These are phyloP conservation scores for Pisolithus sp. DNA, from an alignment of 768 basidiomycete genomes.

Conservation along the genomic window DNA sequence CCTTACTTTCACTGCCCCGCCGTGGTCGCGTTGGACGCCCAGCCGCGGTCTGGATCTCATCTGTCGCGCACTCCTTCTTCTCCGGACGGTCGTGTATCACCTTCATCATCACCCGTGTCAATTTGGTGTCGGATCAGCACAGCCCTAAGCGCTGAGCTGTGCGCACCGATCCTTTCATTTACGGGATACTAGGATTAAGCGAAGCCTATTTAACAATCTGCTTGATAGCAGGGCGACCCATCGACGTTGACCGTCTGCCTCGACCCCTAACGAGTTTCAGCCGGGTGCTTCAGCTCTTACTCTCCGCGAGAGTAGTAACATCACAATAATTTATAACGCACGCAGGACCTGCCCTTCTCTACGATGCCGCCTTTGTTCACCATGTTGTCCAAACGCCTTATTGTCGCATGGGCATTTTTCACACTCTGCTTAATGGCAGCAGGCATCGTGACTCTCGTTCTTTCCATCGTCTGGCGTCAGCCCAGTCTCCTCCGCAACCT, in stretches of 20 bases:
- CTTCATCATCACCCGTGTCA: no score
- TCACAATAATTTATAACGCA: no score
- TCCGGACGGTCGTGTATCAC: no score
- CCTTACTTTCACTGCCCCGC: no score
- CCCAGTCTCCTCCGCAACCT: slow-evolving; percentile 70
- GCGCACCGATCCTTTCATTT: no score
- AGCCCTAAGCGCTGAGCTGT: no score
- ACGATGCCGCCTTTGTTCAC: slow-evolving; percentile 7
- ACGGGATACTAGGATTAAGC: no score
- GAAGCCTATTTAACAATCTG: slow-evolving; percentile 1
- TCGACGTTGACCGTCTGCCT: slow-evolving; percentile 64
- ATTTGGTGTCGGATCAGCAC: no score
- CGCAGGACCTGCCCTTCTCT: no score
- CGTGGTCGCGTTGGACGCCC: no score
- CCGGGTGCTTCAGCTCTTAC: slow-evolving; percentile 36
- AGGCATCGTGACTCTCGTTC: slow-evolving; percentile 54
- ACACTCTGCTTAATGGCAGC: slow-evolving; percentile 66
- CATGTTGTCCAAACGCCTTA: slow-evolving; percentile 71
- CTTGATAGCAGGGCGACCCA: slow-evolving; percentile 38
- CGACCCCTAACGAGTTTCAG: slow-evolving; percentile 30
- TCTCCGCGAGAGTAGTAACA: slow-evolving; percentile 47
- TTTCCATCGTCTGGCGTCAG: slow-evolving; percentile 67
- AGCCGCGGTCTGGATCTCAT: no score
- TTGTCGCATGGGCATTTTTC: slow-evolving; percentile 67
- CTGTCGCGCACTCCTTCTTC: no score